Base-by-base conservation (phyloP, 352 stramenopile species). In the Albugo laibachii region DNA sequence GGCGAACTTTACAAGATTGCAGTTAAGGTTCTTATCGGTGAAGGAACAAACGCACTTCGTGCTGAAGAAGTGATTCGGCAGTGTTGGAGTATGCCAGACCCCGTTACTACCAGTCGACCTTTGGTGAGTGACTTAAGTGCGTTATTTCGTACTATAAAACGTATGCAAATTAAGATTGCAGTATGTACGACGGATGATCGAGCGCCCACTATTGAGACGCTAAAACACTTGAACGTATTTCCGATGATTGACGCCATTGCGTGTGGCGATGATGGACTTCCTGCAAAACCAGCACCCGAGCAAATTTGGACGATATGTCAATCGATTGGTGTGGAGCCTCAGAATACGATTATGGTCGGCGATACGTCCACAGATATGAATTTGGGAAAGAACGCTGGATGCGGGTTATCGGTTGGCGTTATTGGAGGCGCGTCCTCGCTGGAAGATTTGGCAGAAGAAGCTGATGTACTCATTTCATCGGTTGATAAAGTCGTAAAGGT, bases 271-370 rank as follows among this genome's bases (percentile, higher is more conserved):
- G 79, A 92, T 52, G 73, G 73, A 11, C 57, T 88, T 16, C 72
- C 79, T 0, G 74, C 77, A 15, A 92, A 92, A 55, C 79, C 79
- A 6, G 69, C 71, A 14, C 62, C 76, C 15, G 79, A 89, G 52
- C 79, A 89, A 63, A 83, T 92, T 47, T 86, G 72, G 70, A 80
- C 71, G 5, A 62, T 92, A 36, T 92, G 79, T 50, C 66, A 84
- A 48, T 53, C 79, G 44, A 63, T 92, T 35, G 62, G 65, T 35
- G 74, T 86, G 15, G 59, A 80, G 49, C 72, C 79, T 15, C 69
- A 84, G 58, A 89, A 89, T 55, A 80, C 79, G 41, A 83, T 92
- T 50, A 89, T 92, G 79, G 74, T 92, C 18, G 79, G 79, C 13
- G 79, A 92, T 47, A 92, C 79, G 16, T 80, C 66, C 41, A 88